Percentiles rank a stretch among this genome's conserved stretches.
Evolutionary conservation across 768 basidiomycete species (phyloP).

Genomic region (Tylopilus subfusipes): DNA sequence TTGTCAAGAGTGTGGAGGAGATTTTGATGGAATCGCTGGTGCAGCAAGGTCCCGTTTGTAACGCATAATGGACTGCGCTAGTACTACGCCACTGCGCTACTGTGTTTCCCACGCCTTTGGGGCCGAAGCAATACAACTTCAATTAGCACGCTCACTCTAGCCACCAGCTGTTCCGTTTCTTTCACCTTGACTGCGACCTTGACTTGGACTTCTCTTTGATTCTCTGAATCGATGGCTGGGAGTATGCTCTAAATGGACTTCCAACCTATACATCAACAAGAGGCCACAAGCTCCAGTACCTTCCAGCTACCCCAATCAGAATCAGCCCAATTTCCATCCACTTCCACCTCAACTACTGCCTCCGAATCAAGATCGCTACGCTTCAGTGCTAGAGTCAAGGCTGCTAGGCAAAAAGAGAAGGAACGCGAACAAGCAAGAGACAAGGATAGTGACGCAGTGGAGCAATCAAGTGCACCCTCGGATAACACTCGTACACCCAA

Average conservation of each 20-base stretch:
- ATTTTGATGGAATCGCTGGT: conserved; percentile 42
- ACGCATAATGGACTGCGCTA: neutral
- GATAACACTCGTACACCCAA: conserved; percentile 44
- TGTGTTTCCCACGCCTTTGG: conserved; percentile 32
- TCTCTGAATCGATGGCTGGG: conserved; percentile 74
- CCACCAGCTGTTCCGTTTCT: conserved; percentile 16
- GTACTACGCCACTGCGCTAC: conserved; percentile 9
- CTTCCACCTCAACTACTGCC: conserved; percentile 33
- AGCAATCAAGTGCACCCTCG: conserved; percentile 38
- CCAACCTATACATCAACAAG: conserved; percentile 67
- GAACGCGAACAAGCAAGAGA: conserved; percentile 51
- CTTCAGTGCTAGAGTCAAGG: conserved; percentile 73
- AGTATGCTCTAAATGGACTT: conserved; percentile 90
- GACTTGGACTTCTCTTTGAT: conserved; percentile 17
- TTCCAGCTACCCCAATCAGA: conserved; percentile 42
- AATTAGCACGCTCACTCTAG: conserved; percentile 22
- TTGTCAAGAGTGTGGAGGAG: conserved; percentile 67
- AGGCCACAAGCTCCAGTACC: conserved; percentile 63
- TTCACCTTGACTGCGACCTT: conserved; percentile 27
- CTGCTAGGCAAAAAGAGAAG: conserved; percentile 65
- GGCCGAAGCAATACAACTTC: conserved; percentile 23
- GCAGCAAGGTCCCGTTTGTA: neutral
- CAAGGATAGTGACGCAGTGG: conserved; percentile 50
- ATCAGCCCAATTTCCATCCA: conserved; percentile 34
- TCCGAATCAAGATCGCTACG: conserved; percentile 59